phyloP scores from a whole-genome alignment of 768 basidiomycete species.

The Boletus huronensis region DNA sequence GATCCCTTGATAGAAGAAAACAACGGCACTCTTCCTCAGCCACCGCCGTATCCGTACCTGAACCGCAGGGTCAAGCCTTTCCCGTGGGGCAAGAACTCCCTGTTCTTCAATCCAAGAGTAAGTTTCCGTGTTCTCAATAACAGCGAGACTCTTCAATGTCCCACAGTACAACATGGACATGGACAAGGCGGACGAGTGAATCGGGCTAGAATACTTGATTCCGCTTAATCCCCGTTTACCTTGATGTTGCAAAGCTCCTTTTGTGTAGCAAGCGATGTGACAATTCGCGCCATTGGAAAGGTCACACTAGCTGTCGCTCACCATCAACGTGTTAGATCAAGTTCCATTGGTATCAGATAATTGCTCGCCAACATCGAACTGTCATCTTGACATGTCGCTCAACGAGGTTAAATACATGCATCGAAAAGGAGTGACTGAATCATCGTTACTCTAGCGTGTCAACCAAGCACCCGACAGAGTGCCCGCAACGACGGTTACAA shows the following conservation, averaged over 20 bases:
- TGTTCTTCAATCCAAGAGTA: slow-evolving; percentile 80
- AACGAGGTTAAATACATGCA: background rate
- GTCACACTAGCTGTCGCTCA: background rate
- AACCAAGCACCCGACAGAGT: slow-evolving; percentile 41
- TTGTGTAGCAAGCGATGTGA: background rate
- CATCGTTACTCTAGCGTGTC: slow-evolving; percentile 24
- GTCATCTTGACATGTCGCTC: background rate
- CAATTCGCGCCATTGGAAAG: background rate
- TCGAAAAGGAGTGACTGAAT: background rate
- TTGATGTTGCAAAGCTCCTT: background rate
- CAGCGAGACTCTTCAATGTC: slow-evolving; percentile 1
- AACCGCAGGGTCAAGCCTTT: slow-evolving; percentile 75
- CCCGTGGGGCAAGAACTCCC: slow-evolving; percentile 81
- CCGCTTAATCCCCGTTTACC: background rate
- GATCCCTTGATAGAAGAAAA: slow-evolving; percentile 71
- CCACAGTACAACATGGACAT: slow-evolving; percentile 65
- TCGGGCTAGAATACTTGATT: background rate
- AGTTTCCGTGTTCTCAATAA: slow-evolving; percentile 19
- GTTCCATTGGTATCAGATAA: background rate
- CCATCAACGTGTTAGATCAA: background rate
- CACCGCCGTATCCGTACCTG: slow-evolving; percentile 72
- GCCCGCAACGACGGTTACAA: slow-evolving; percentile 30
- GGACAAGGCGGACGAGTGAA: slow-evolving; percentile 30
- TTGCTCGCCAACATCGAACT: background rate
- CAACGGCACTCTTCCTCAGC: slow-evolving; percentile 65